Evolutionary conservation across 176 grass and related monocot species (phyloP), one percentile per base, ranked within the genome.

Genomic region (Alopecurus myosuroides): DNA sequence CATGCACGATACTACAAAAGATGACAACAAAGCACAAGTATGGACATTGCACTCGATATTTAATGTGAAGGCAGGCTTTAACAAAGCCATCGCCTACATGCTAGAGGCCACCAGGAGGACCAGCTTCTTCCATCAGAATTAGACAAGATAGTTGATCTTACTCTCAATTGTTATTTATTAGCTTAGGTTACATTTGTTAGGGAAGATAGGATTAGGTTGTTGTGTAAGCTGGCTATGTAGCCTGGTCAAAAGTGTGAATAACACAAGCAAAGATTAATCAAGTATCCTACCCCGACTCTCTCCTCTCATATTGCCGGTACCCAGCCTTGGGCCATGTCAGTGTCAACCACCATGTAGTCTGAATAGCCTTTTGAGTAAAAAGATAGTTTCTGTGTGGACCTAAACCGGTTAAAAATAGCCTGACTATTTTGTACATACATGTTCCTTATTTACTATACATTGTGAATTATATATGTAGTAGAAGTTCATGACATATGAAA

Each of bases 131-230:
- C 46, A 49, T 18, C 15, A 15, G 46, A 49, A 49, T 30, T 64
- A 30, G 70, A 31, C 46, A 74, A 74, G 42, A 74, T 44, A 18
- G 15, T 44, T 74, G 42, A 74, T 31, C 17, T 74, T 45, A 74
- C 45, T 49, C 70, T 26, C 70, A 9, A 19, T 49, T 74, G 30
- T 74, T 49, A 42, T 74, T 49, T 30, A 49, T 49, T 74, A 74
- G 44, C 9, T 74, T 74, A 49, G 42, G 26, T 49, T 74, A 8
- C 44, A 49, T 49, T 31, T 49, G 26, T 31, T 74, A 49, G 70
- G 26, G 26, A 74, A 74, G 70, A 49, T 74, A 71, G 17, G 68
- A 70, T 70, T 70, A 39, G 67, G 35, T 70, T 70, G 70, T 49
- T 36, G n/a, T 17, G 44, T 74, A 73, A 73, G 70, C 45, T 44